A percentile compares a stretch with the other conserved stretches of the same genome.
phyloP scores from a whole-genome alignment of 306 rosid species.

The Glycine tomentella region DNA sequence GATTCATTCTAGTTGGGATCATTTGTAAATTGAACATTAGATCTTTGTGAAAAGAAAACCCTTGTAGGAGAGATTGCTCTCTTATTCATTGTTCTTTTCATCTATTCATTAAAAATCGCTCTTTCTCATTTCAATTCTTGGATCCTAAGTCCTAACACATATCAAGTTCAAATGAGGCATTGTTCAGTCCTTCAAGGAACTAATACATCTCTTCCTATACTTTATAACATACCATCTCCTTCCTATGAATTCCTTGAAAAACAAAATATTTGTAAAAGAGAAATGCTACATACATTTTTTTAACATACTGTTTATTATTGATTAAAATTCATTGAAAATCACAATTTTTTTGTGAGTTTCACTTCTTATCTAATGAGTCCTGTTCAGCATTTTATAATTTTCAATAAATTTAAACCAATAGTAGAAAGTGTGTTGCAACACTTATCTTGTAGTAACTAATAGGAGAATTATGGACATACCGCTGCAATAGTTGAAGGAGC shows the following conservation, averaged over 20 bases:
- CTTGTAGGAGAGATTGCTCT: no score
- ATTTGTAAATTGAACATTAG: no score
- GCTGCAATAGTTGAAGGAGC: slow-evolving; percentile 49
- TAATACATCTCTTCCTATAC: neutral
- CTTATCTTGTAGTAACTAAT: neutral
- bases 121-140: no score
- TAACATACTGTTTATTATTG: neutral
- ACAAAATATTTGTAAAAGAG: neutral
- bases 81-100: no score
- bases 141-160: no score
- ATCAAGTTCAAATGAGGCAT: neutral
- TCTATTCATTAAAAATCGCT: no score
- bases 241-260: neutral
- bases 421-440: neutral
- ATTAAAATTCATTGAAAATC: neutral
- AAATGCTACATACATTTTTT: neutral
- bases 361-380: neutral
- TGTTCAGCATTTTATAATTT: neutral
- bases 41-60: no score
- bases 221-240: neutral
- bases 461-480: slow-evolving; percentile 41
- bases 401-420: neutral
- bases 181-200: neutral
- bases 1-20: no score
- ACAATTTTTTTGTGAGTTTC: neutral